These are phyloP conservation scores for Leishmania mexicana DNA, from an alignment of 208 protist genomes.

Conservation along the genomic window DNA sequence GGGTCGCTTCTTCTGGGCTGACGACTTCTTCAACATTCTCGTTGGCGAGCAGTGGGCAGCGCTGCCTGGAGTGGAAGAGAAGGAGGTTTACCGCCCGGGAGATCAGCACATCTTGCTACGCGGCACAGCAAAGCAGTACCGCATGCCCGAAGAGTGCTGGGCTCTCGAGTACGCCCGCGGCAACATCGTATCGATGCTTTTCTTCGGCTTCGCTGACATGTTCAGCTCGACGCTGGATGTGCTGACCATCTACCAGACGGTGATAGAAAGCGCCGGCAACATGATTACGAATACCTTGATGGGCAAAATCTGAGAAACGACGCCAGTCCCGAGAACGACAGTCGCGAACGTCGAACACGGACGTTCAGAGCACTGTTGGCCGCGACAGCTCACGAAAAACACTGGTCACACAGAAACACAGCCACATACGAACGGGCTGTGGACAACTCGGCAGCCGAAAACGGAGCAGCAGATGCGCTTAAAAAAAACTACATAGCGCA, in stretches of 20 bases:
- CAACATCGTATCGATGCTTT: constrained; percentile 91
- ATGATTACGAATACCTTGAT: constrained; percentile 72
- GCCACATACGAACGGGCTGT: too few relatives aligned
- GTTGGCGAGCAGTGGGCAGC: constrained; percentile 92
- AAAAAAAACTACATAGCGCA: not conserved
- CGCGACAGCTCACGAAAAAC: too few relatives aligned
- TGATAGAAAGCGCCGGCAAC: constrained; percentile 61
- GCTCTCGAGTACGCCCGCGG: constrained; percentile 93
- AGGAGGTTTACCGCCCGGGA: constrained; percentile 73
- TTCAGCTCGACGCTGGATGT: constrained; percentile 86
- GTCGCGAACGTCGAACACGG: not conserved
- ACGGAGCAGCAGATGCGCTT: too few relatives aligned
- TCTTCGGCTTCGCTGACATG: constrained; percentile 91
- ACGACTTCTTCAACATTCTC: constrained; percentile 92
- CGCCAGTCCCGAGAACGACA: not conserved
- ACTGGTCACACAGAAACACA: too few relatives aligned
- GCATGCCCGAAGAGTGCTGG: constrained; percentile 91
- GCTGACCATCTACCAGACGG: constrained; percentile 65
- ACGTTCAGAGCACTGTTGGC: not conserved
- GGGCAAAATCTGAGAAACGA: constrained; percentile 71
- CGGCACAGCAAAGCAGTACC: constrained; percentile 82
- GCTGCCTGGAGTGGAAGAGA: constrained; percentile 29
- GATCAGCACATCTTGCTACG: constrained; percentile 79
- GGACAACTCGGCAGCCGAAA: not conserved
- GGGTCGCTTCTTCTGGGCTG: constrained; percentile 81